Evolutionary conservation across 1,284 basidiomycete genomes (phyloP).

Genomic region (Moniliella sp.): DNA sequence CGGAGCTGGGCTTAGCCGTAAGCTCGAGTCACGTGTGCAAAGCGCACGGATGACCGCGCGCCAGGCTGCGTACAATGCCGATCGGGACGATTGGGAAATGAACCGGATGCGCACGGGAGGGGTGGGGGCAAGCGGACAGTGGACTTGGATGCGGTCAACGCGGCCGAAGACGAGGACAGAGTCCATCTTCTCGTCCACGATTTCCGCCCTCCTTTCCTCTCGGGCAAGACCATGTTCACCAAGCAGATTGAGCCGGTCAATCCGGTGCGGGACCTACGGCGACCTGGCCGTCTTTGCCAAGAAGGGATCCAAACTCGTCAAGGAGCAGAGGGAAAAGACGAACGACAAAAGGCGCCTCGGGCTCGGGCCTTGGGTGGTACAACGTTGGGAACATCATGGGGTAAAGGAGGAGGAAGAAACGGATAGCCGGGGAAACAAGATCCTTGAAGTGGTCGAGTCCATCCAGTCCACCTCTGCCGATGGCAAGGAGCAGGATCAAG

Average conservation of each 20-base stretch:
- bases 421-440: too few species aligned
- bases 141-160: slow-evolving; percentile 48
- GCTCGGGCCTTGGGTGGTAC: slow-evolving; percentile 85
- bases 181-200: slow-evolving; percentile 94
- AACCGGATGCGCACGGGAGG: slow-evolving; percentile 91
- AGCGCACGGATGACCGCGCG: slow-evolving; percentile 25
- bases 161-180: slow-evolving; percentile 68
- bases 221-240: slow-evolving; percentile 83
- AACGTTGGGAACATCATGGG: too few species aligned
- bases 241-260: slow-evolving; percentile 92
- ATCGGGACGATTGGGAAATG: slow-evolving; percentile 93
- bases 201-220: slow-evolving; percentile 88
- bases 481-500: slow-evolving; percentile 40
- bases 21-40: slow-evolving; percentile 10
- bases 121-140: slow-evolving; percentile 58
- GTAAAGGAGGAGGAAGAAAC: slow-evolving; percentile 69
- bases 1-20: slow-evolving; percentile 1
- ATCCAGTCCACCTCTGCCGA: slow-evolving; percentile 1
- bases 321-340: slow-evolving; percentile 81
- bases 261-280: slow-evolving; percentile 73
- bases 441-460: too few species aligned
- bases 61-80: slow-evolving; percentile 46
- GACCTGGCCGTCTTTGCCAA: slow-evolving; percentile 88
- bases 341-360: slow-evolving; percentile 84
- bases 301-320: slow-evolving; percentile 77